Percentiles rank a stretch among this genome's conserved stretches.
Evolutionary conservation across 108 stramenopile genomes (phyloP).

Genomic region (Stephanodiscus minutulus): DNA sequence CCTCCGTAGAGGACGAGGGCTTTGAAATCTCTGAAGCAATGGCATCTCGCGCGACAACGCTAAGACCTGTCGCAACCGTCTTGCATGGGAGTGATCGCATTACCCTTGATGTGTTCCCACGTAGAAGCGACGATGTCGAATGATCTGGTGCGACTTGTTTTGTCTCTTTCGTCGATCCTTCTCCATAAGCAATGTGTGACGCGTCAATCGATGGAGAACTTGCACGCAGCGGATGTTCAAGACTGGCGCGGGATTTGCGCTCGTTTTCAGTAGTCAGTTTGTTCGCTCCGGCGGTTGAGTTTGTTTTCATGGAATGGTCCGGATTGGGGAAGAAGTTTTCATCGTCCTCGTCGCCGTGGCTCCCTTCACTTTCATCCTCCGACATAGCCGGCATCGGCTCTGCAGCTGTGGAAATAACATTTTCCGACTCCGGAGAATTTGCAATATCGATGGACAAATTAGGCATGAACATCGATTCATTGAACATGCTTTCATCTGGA

Average conservation of each 20-base stretch:
- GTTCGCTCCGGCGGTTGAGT: not conserved
- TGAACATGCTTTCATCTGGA: not conserved
- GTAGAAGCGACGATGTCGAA: not conserved
- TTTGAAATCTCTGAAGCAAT: not conserved
- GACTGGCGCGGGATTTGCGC: not conserved
- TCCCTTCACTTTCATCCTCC: constrained; percentile 10
- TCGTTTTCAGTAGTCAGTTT: not conserved
- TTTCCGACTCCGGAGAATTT: constrained; percentile 1
- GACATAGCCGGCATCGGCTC: not conserved
- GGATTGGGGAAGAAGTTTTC: constrained; percentile 7
- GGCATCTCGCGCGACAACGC: not conserved
- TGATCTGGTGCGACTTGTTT: not conserved
- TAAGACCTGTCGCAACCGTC: not conserved
- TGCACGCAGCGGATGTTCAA: not conserved
- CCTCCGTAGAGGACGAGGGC: not conserved
- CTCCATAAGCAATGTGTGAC: not conserved
- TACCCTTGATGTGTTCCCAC: not conserved
- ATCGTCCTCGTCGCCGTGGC: not conserved
- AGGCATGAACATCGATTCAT: constrained; percentile 12
- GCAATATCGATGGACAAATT: not conserved
- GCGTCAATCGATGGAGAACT: not conserved
- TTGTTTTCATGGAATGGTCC: not conserved
- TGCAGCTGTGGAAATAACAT: not conserved
- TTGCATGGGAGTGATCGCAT: not conserved
- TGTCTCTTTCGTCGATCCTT: not conserved